phyloP scores from a whole-genome alignment of 345 rosid species.

The Syzygium oleosum region DNA sequence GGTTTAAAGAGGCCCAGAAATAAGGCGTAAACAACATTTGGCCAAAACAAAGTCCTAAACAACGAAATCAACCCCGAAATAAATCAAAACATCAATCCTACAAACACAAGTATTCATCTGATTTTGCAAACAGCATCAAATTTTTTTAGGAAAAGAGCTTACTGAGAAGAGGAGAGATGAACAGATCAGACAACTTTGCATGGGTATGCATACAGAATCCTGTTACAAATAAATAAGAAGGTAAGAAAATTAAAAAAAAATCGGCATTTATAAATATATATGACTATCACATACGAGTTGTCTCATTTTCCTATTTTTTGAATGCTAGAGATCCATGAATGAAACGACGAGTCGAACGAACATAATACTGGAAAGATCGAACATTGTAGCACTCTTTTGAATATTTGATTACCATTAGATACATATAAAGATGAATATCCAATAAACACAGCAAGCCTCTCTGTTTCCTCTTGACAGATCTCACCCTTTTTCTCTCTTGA shows the following conservation, averaged over 20 bases:
- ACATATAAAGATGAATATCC: not conserved
- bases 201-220: not conserved
- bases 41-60: not conserved
- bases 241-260: not conserved
- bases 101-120: too few species aligned
- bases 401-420: not conserved
- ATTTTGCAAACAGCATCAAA: too few species aligned
- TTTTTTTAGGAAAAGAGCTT: too few species aligned
- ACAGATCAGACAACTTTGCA: not conserved
- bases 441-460: not conserved
- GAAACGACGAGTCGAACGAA: fast-evolving
- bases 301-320: not conserved
- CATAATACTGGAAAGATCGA: too few species aligned
- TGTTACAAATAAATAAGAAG: too few species aligned
- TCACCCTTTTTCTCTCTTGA: not conserved
- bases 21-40: not conserved
- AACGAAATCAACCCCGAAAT: not conserved
- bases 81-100: not conserved
- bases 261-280: not conserved
- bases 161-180: too few species aligned
- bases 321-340: not conserved
- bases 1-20: not conserved
- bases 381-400: not conserved
- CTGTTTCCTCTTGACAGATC: not conserved
- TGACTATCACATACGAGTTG: fast-evolving